Evolutionary conservation across 106 monocot genomes (phyloP).

Genomic region (Dendrobium nobile): DNA sequence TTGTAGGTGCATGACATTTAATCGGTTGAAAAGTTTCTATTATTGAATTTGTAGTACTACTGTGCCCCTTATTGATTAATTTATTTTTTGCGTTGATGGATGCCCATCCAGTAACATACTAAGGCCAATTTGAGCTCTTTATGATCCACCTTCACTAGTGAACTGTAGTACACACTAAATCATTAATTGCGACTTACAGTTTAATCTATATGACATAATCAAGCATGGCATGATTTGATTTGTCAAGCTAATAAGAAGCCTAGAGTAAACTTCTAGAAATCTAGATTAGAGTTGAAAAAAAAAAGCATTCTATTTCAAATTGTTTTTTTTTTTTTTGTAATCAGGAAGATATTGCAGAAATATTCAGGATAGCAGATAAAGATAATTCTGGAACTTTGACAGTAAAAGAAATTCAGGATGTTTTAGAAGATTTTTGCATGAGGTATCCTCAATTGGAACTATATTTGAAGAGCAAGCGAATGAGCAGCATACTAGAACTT

Average conservation of each 20-base stretch:
- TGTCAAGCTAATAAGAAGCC: background rate
- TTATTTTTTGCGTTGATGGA: no score
- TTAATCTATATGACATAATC: background rate
- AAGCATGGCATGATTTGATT: background rate
- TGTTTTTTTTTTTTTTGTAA: background rate
- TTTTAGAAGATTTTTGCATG: conserved; percentile 46
- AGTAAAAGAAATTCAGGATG: conserved; percentile 57
- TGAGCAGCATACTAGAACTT: conserved; percentile 39
- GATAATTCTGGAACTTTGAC: conserved; percentile 63
- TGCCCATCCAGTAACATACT: no score
- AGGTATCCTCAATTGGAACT: conserved; percentile 35
- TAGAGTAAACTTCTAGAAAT: background rate
- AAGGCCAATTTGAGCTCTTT: no score
- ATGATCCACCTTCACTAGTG: no score
- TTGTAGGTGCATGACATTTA: no score
- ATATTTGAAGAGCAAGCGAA: conserved; percentile 46
- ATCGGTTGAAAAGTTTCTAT: no score
- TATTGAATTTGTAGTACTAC: no score
- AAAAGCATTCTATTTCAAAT: background rate
- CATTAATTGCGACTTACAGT: no score
- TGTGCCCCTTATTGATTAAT: no score
- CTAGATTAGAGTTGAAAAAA: background rate
- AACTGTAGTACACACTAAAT: no score
- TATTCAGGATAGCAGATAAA: conserved; percentile 54
- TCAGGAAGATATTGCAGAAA: conserved; percentile 55